Base-by-base conservation (phyloP, 345 rosid genomes). In the Schrenkiella parvula region DNA sequence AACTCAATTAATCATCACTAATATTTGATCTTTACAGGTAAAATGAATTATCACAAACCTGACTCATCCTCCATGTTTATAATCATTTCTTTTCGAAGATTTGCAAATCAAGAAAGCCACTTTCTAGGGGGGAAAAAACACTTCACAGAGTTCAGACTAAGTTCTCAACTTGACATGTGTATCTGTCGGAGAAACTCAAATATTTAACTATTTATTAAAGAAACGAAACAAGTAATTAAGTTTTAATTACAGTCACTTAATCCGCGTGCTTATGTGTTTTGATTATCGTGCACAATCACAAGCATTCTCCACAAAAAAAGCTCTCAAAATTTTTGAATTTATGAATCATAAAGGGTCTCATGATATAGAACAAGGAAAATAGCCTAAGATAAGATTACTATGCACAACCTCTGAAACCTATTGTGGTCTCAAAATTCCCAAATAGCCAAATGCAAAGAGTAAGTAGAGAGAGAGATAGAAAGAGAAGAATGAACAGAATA, bases 111-210 rank as follows among this genome's bases (percentile, higher is more conserved):
- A 66, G 60, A 69, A 78, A 34, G 71, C 14, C 39, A 63, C 58
- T 70, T 75, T 31, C 1, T 17, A 19, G 51, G 28, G 14, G 18
- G 37, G 5, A 63, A 39, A 25, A 61, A 8, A 63, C 73, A 77
- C 62, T 13, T 23, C 32, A 29, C 32, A 29, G 66, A 71, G 64
- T 80, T 57, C 72, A 61, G 68, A 68, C 81, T 74, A 58, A 75
- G 77, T 78, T 78, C 77, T 59, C 46, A 35, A 65, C 70, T 72
- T 82, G 80, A 79, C 81, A 77, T 76, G 70, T 84, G 84, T 66
- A 61, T 55, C 47, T 52, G 64, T 63, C 32, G 32, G 58, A 66
- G 38, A 42, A 68, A 51, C 61, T 60, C 71, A 60, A 23, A 60
- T 25, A 34, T 39, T 52, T 32, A 58, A 21, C 46, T 37, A 35